Evolutionary conservation across 192 early-diverging fungal species (phyloP).

Genomic region (Backusella tuberculispora): DNA sequence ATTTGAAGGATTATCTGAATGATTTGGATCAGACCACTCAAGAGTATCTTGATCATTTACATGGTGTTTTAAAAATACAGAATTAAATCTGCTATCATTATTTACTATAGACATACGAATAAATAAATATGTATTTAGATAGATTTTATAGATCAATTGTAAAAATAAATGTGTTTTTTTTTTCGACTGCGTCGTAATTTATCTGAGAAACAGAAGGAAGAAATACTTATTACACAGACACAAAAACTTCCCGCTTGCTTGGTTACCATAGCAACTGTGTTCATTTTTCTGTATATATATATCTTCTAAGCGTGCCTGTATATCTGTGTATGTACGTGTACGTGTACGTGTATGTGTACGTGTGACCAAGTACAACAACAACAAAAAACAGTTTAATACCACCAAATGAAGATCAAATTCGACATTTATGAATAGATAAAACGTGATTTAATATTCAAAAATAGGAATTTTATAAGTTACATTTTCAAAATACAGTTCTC

Average conservation of each 20-base stretch:
- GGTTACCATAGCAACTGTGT: neutral
- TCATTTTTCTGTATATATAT: neutral
- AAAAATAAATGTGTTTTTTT: too few species aligned
- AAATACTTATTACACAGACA: too few species aligned
- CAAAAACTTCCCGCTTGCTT: neutral
- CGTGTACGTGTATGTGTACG: too few species aligned
- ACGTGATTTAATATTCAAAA: neutral
- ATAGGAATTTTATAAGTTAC: neutral
- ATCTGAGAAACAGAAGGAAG: too few species aligned
- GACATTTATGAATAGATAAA: neutral
- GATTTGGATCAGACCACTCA: neutral
- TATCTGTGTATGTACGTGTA: too few species aligned
- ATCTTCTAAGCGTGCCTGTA: too few species aligned
- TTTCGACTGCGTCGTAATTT: too few species aligned
- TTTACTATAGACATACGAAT: too few species aligned
- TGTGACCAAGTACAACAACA: neutral
- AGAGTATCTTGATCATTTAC: neutral
- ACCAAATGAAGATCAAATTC: neutral
- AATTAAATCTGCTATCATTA: too few species aligned
- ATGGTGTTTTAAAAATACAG: neutral
- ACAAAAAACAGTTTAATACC: too few species aligned
- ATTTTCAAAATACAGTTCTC: constrained; percentile 25
- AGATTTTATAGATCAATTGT: too few species aligned
- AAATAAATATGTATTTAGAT: too few species aligned
- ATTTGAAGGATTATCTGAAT: constrained; percentile 15